phyloP scores from a whole-genome alignment of 2,329 filamentous ascomycete genomes.

The Onygenales sp. region DNA sequence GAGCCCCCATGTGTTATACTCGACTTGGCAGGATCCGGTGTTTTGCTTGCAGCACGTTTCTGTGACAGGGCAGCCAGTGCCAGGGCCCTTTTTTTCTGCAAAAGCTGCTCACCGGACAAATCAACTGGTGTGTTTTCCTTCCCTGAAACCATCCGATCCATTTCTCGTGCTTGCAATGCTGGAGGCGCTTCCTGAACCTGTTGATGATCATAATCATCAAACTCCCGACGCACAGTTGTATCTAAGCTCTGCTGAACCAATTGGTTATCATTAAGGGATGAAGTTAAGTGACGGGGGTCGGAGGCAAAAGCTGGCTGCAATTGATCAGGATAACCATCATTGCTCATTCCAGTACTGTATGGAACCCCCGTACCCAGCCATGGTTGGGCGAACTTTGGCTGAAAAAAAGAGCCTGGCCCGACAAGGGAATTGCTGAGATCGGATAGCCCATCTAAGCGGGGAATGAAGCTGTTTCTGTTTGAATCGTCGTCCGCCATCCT shows the following conservation, averaged over 20 bases:
- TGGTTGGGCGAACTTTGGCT: background rate
- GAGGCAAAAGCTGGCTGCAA: too few relatives aligned
- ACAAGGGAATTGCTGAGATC: constrained; percentile 4
- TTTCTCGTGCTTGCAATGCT: background rate
- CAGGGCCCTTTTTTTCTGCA: constrained; percentile 2
- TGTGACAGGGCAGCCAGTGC: constrained; percentile 4
- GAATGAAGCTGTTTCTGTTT: background rate
- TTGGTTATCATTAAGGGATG: background rate
- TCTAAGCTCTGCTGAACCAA: too few relatives aligned
- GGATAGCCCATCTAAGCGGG: constrained; percentile 3
- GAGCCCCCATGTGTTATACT: background rate
- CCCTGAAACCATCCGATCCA: background rate
- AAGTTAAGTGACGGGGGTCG: background rate
- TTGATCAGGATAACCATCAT: background rate
- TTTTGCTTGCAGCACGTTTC: constrained; percentile 2
- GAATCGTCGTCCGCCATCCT: background rate
- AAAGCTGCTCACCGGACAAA: background rate
- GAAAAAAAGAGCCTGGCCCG: constrained; percentile 1
- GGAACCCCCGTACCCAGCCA: background rate
- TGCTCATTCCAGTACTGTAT: background rate
- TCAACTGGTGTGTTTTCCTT: background rate
- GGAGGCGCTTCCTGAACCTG: background rate
- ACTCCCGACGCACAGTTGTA: too few relatives aligned
- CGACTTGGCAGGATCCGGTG: background rate
- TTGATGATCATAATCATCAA: background rate